Conservation (phyloP, 1,284 basidiomycete species). For the Sporisorium reilianum region DNA sequence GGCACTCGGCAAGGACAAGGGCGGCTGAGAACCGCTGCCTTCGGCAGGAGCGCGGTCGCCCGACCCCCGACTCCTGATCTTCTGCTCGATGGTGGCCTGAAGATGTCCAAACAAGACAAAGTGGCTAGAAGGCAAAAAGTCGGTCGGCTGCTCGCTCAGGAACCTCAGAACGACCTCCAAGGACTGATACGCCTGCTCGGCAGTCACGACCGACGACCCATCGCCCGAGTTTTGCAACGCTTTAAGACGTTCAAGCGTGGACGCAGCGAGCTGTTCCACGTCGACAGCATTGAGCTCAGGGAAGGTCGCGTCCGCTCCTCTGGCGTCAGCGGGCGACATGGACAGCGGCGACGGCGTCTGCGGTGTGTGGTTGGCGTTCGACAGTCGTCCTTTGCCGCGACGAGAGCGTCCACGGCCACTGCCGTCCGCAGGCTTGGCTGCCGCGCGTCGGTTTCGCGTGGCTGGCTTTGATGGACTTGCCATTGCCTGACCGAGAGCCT, state of each 20-base stretch:
- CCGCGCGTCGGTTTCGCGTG: slow-evolving; percentile 15
- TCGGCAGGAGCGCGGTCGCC: slow-evolving; percentile 7
- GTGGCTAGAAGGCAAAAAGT: slow-evolving; percentile 37
- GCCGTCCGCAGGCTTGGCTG: slow-evolving; percentile 10
- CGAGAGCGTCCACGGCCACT: slow-evolving; percentile 27
- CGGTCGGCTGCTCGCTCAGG: slow-evolving; percentile 44
- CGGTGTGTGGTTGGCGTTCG: slow-evolving; percentile 36
- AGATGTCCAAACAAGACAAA: slow-evolving; percentile 43
- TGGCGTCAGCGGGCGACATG: slow-evolving; percentile 32
- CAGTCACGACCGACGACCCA: slow-evolving; percentile 25
- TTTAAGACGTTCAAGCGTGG: slow-evolving; percentile 27
- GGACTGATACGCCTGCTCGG: slow-evolving; percentile 41
- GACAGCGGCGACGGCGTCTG: slow-evolving; percentile 41
- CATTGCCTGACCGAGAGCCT: slow-evolving; percentile 1
- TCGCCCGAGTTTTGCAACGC: slow-evolving; percentile 19
- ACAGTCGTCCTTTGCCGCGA: slow-evolving; percentile 31
- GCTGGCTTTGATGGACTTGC: slow-evolving; percentile 15
- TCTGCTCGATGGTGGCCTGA: slow-evolving; percentile 47
- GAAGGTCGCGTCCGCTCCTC: background rate
- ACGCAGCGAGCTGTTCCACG: slow-evolving; percentile 21
- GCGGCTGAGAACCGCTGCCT: background rate
- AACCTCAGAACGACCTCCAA: slow-evolving; percentile 42
- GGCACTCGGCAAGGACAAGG: slow-evolving; percentile 3
- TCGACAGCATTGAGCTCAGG: slow-evolving; percentile 6
- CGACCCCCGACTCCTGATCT: slow-evolving; percentile 19